Base-by-base conservation (phyloP, 2,329 filamentous ascomycete genomes). In the Cercospora nicotianae region DNA sequence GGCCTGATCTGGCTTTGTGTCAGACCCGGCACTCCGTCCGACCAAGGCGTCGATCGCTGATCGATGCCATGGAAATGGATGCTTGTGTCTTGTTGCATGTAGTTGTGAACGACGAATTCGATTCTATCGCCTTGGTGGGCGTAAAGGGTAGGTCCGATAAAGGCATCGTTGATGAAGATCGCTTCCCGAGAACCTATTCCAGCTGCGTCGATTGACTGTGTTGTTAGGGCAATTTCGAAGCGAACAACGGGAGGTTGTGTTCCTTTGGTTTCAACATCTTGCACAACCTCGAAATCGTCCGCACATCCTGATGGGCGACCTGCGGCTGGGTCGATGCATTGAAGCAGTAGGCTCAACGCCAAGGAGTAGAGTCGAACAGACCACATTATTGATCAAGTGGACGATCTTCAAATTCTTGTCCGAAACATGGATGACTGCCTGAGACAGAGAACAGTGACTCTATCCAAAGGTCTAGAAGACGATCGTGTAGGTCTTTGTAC, bases 21-120 rank as follows among this genome's bases (percentile, higher is more conserved):
- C 42, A 70, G 30, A 7, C 69, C 67, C 4, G 67, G 67, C 12
- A 65, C 63, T n/a, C 69, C 69, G 59, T 70, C 69, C 13, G 62
- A 57, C 69, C 69, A 70, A 5, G 69, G 69, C 26, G 69, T 67
- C 5, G 57, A 30, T 31, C 45, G 16, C 39, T 82, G 1, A 26
- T 62, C 51, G 16, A 68, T 62, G 26, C 69, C 69, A 42, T 70
- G 69, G 33, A 67, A 70, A 42, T 70, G 69, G 13, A 70, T 60
- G 26, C 64, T 64, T 8, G 67, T 69, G 23, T 70, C 63, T n/a
- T 65, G 53, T 36, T 51, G 60, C 42, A 70, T 48, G 30, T 64
- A 39, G 30, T 70, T 70, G 13, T 65, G 64, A n/a, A 70, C 67
- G 16, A 64, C 26, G 33, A 70, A 64, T 18, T 70, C 57, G 48